These are phyloP conservation scores for Guadua angustifolia DNA, from an alignment of 176 grass and related monocot genomes.

Conservation along the genomic window DNA sequence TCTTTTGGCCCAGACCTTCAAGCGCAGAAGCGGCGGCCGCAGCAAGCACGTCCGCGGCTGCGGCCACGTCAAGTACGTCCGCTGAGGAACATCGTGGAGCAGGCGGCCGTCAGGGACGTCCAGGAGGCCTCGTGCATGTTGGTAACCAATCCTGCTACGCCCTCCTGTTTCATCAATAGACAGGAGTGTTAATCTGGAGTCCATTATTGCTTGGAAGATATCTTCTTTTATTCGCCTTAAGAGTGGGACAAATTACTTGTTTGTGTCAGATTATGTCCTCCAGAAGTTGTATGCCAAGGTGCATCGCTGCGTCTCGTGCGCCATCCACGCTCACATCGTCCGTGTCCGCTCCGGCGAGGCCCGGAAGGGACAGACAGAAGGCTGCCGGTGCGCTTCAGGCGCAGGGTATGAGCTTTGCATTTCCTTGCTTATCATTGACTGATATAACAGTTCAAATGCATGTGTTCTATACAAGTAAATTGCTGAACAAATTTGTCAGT, in stretches of 20 bases:
- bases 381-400: constrained; percentile 62
- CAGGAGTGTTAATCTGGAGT: no score
- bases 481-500: not conserved
- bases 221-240: no score
- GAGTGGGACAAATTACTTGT: not conserved
- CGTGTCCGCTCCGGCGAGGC: constrained; percentile 62
- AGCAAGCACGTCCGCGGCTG: constrained; percentile 84
- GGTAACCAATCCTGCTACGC: not conserved
- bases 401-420: constrained; percentile 50
- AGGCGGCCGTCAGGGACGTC: constrained; percentile 66
- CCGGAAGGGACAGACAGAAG: constrained; percentile 58
- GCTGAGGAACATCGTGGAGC: constrained; percentile 77
- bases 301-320: constrained; percentile 71
- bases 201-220: no score
- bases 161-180: no score
- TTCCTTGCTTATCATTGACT: not conserved
- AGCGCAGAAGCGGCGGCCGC: constrained; percentile 70
- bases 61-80: constrained; percentile 67
- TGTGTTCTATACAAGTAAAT: not conserved
- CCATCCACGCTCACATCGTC: constrained; percentile 66
- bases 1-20: constrained; percentile 55
- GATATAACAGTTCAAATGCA: not conserved
- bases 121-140: constrained; percentile 65
- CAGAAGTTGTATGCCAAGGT: constrained; percentile 71
- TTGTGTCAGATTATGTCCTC: constrained; percentile 59